These are phyloP conservation scores for Cupressus sempervirens DNA, from an alignment of 75 land plant genomes.

Conservation along the genomic window DNA sequence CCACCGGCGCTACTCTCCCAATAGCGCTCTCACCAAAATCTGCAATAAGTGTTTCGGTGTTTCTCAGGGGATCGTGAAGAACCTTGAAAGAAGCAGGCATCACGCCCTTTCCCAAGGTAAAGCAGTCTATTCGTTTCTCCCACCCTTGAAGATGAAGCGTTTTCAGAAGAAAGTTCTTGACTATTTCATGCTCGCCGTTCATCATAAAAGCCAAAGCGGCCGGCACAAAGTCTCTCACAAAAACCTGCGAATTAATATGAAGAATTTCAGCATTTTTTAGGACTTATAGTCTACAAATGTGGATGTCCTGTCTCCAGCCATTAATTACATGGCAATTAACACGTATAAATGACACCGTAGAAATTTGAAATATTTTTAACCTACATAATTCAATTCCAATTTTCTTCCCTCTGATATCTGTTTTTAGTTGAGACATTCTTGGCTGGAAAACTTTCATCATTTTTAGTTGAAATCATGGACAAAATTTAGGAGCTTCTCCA, in stretches of 20 bases:
- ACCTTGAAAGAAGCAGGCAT: slow-evolving; percentile 80
- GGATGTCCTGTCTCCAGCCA: not conserved
- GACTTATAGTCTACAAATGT: too few species aligned
- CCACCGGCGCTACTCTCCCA: slow-evolving; percentile 72
- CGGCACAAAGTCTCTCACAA: slow-evolving; percentile 70
- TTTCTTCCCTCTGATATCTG: not conserved
- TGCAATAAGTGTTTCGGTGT: slow-evolving; percentile 44
- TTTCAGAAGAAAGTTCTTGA: slow-evolving; percentile 50
- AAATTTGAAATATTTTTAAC: not conserved
- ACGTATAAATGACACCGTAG: not conserved
- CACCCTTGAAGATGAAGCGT: slow-evolving; percentile 52
- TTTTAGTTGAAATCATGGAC: not conserved
- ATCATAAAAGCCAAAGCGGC: slow-evolving; percentile 63
- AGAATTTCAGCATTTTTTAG: not conserved
- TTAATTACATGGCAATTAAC: not conserved
- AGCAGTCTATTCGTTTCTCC: slow-evolving; percentile 61
- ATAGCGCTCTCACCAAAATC: slow-evolving; percentile 73
- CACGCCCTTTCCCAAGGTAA: slow-evolving; percentile 61
- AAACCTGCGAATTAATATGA: slow-evolving; percentile 32
- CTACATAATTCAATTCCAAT: not conserved
- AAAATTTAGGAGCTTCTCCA: not conserved
- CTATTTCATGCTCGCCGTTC: slow-evolving; percentile 59
- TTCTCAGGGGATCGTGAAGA: slow-evolving; percentile 27
- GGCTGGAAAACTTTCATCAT: not conserved
- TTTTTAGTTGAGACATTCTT: not conserved